phyloP scores from a whole-genome alignment of 2,329 filamentous ascomycete genomes.

The Leptosphaerulina australis region DNA sequence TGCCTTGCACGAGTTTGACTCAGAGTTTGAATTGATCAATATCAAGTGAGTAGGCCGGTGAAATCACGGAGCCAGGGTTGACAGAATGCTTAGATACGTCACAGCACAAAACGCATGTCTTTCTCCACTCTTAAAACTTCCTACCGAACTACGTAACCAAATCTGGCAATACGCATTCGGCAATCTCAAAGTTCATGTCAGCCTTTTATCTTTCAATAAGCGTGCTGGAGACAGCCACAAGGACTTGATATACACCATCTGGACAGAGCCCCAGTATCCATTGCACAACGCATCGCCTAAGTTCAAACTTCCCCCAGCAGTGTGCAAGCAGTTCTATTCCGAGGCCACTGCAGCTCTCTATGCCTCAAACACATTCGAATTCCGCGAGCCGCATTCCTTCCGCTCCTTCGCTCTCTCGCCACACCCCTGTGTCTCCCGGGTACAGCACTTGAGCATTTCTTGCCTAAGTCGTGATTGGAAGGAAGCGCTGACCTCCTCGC shows the following conservation, averaged over 20 bases:
- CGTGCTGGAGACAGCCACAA: neutral
- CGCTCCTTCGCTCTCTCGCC: conserved; percentile 3
- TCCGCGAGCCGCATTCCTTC: neutral
- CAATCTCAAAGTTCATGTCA: neutral
- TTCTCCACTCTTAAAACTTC: neutral
- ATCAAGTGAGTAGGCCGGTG: neutral
- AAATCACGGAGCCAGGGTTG: neutral
- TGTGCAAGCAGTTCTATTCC: neutral
- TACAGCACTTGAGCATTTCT: neutral
- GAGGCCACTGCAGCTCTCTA: neutral
- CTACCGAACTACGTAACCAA: conserved; percentile 2
- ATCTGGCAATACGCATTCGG: neutral
- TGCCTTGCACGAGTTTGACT: neutral
- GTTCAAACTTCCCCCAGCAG: neutral
- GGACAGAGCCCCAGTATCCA: neutral
- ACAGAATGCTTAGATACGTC: neutral
- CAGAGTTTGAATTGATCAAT: neutral
- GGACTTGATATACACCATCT: neutral
- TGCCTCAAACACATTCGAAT: neutral
- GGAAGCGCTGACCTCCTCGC: neutral
- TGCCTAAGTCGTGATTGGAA: neutral
- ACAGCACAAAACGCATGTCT: neutral
- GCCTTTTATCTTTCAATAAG: neutral
- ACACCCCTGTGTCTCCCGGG: neutral
- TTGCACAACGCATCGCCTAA: neutral